These are phyloP conservation scores for Heterobasidion annosum DNA, from an alignment of 1,284 basidiomycete species.

Conservation along the genomic window DNA sequence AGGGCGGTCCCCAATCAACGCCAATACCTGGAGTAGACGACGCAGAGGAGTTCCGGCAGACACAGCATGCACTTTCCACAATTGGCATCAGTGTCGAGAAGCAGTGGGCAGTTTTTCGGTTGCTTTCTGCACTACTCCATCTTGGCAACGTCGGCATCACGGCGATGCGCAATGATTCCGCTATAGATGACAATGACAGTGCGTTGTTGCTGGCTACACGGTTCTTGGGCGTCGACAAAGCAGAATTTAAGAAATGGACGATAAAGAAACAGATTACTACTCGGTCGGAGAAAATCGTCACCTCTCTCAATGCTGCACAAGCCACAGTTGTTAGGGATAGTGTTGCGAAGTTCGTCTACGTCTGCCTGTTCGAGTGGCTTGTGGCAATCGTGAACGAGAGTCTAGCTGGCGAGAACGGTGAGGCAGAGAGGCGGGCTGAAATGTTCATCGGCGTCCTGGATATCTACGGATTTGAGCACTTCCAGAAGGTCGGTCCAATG, in stretches of 20 bases:
- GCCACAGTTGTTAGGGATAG: slow-evolving; percentile 95
- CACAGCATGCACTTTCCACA: slow-evolving; percentile 91
- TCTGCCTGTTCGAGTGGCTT: slow-evolving; percentile 98
- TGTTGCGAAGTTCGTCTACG: slow-evolving; percentile 98
- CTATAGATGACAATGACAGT: slow-evolving; percentile 80
- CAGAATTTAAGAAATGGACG: slow-evolving; percentile 99
- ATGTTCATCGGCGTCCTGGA: slow-evolving; percentile 99
- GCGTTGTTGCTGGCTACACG: slow-evolving; percentile 77
- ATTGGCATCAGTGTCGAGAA: slow-evolving; percentile 96
- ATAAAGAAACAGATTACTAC: slow-evolving; percentile 97
- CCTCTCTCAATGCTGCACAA: slow-evolving; percentile 78
- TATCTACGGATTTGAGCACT: slow-evolving; percentile 95
- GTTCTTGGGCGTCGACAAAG: slow-evolving; percentile 83
- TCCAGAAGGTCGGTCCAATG: slow-evolving; percentile 73
- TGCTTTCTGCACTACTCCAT: slow-evolving; percentile 90
- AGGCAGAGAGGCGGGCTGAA: slow-evolving; percentile 79
- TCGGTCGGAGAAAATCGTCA: slow-evolving; percentile 92
- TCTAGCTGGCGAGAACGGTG: slow-evolving; percentile 83
- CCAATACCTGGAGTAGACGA: slow-evolving; percentile 93
- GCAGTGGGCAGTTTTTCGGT: slow-evolving; percentile 96
- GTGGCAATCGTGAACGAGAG: slow-evolving; percentile 96
- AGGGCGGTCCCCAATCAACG: slow-evolving; percentile 83
- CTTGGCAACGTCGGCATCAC: slow-evolving; percentile 94
- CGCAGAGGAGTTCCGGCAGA: slow-evolving; percentile 88
- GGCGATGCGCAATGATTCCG: slow-evolving; percentile 75